phyloP scores from a whole-genome alignment of 805 yeast species.

The fission yeast (Schizosaccharomyces pombe) region DNA sequence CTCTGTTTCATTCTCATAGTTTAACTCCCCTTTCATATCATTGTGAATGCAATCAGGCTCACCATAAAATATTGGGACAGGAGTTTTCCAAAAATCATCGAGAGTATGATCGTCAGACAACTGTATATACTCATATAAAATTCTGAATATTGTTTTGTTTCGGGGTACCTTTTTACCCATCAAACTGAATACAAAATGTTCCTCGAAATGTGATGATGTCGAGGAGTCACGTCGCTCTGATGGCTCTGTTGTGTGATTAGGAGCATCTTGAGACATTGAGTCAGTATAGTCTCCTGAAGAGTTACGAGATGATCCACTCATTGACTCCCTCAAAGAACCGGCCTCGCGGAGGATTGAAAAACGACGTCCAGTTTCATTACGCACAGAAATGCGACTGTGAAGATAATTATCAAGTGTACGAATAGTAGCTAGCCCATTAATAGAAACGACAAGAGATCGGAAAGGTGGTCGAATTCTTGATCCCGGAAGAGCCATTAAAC shows the following conservation, averaged over 20 bases:
- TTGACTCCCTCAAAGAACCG: not conserved
- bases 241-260: too few relatives aligned
- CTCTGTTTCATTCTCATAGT: not conserved
- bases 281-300: not conserved
- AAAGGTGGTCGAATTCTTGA: slow-evolving; percentile 11
- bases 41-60: not conserved
- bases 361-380: not conserved
- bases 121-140: not conserved
- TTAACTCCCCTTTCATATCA: not conserved
- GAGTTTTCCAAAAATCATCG: not conserved
- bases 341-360: not conserved
- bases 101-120: not conserved
- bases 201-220: too few relatives aligned
- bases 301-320: not conserved
- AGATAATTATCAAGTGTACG: slow-evolving; percentile 24
- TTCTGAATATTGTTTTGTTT: not conserved
- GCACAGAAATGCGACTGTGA: slow-evolving; percentile 14
- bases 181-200: not conserved
- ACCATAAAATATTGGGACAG: not conserved
- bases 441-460: slow-evolving; percentile 17
- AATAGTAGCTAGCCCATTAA: slow-evolving; percentile 33
- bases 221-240: too few relatives aligned
- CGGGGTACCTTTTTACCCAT: not conserved
- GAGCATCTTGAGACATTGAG: too few relatives aligned
- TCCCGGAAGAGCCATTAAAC: slow-evolving; percentile 5